Percentiles rank a stretch among this genome's conserved stretches.
Conservation (phyloP, 352 stramenopile species). For the Phytophthora sansomeana region DNA sequence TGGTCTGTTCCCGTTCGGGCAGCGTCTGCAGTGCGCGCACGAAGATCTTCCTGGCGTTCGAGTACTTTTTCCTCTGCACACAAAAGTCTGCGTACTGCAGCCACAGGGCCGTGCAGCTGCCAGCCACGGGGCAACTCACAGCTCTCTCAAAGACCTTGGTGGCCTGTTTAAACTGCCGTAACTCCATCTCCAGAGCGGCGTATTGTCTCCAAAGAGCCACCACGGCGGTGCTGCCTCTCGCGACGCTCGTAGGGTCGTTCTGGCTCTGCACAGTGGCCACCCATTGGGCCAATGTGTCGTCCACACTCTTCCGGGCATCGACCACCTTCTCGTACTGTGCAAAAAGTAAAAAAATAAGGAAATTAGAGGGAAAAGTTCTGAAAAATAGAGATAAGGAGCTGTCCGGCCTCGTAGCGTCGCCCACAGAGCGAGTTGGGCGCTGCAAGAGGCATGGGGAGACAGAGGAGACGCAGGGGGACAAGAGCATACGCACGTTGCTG, state of each 20-base stretch:
- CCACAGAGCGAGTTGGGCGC: conserved; percentile 14
- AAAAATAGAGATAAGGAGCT: background rate
- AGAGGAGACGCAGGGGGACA: conserved; percentile 8
- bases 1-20: conserved; percentile 43
- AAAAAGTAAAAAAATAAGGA: conserved; percentile 7
- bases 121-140: conserved; percentile 57
- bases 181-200: conserved; percentile 77
- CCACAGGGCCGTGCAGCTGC: conserved; percentile 49
- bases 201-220: conserved; percentile 65
- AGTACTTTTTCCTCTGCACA: conserved; percentile 76
- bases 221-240: conserved; percentile 37
- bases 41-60: conserved; percentile 81
- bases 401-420: background rate
- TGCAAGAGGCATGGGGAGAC: background rate
- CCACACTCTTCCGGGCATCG: conserved; percentile 61
- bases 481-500: conserved; percentile 72
- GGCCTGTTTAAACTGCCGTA: conserved; percentile 87
- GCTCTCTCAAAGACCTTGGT: conserved; percentile 82
- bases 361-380: conserved; percentile 8
- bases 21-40: conserved; percentile 61
- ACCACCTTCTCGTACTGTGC: conserved; percentile 74
- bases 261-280: conserved; percentile 29
- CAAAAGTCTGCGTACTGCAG: conserved; percentile 80
- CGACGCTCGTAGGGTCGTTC: conserved; percentile 15
- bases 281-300: conserved; percentile 58